Evolutionary conservation across 1,284 basidiomycete species (phyloP), one percentile per base, ranked within the genome.

Genomic region (Coniferiporia sulphurascens): DNA sequence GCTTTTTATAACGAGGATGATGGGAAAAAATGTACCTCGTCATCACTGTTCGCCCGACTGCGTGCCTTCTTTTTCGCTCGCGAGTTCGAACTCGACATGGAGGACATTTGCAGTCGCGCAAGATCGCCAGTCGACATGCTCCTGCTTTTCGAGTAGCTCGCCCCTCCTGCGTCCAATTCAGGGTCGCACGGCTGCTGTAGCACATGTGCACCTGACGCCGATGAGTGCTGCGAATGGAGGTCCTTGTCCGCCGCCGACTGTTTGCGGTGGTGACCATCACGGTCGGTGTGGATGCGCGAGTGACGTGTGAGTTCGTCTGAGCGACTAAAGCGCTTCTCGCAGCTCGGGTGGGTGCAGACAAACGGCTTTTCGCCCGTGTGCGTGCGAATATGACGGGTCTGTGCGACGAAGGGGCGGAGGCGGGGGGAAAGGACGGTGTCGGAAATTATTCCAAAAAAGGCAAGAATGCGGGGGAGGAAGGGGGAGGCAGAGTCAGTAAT

Each of bases 281-380:
- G 78, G 65, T 82, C 85, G 65, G 75, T 87, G 73, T 99, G 96
- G 67, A 98, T 99, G 58, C 96, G 85, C 0, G 93, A 89, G 70
- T 99, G 96, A 59, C 96, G 84, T 21, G 96, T 99, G 65, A 99
- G 84, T 74, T 99, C 96, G 76, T 99, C 96, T 17, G 93, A 95
- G 63, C 96, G 87, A 35, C 93, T 96, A 75, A 99, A 99, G 32
- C 95, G 90, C 74, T 98, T 99, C 74, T 98, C 95, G 81, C 96
- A 99, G n/a, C 87, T 86, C 0, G 93, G 87, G 72, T 91, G 93
- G 0, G 86, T 90, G 81, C 96, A 99, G 36, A 86, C 83, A 70
- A 98, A 98, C 1, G 96, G 96, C 70, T 97, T 98, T 74, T 98
- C 96, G 66, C 96, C 96, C 0, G 96, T 99, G 73, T 99, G 96